Percentiles rank a stretch among this genome's conserved stretches.
Evolutionary conservation across 805 yeast species (phyloP).

Genomic region (Cyberlindnera maritima): DNA sequence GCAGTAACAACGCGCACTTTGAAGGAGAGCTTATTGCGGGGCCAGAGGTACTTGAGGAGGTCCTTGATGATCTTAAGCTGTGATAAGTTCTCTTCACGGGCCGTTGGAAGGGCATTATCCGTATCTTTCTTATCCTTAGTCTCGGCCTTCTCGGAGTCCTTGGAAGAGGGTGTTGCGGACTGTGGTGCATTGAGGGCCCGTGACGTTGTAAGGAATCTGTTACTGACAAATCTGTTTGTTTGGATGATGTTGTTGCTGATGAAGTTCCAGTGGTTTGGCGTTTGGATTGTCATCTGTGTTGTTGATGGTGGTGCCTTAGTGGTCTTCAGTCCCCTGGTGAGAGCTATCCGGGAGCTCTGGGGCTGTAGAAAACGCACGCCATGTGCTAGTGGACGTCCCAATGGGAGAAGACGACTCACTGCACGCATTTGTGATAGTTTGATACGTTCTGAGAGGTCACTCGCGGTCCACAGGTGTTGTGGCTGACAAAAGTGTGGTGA

Average conservation of each 20-base stretch:
- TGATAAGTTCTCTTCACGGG: conserved; percentile 29
- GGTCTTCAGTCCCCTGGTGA: background rate
- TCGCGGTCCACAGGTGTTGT: background rate
- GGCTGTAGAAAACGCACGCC: background rate
- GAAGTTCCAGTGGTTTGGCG: background rate
- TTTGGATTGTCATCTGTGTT: background rate
- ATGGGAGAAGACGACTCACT: background rate
- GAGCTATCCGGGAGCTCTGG: background rate
- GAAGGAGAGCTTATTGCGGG: conserved; percentile 62
- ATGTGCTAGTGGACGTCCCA: conserved; percentile 1
- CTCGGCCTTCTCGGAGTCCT: background rate
- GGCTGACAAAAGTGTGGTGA: background rate
- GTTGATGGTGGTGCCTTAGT: background rate
- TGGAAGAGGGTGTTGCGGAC: conserved; percentile 1
- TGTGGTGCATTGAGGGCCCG: background rate
- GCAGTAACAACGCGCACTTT: conserved; percentile 77
- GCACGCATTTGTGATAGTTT: background rate
- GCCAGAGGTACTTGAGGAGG: conserved; percentile 76
- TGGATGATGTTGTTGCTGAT: background rate
- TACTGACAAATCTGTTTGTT: background rate
- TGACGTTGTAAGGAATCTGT: conserved; percentile 1
- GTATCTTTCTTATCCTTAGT: background rate
- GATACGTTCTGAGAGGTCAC: background rate
- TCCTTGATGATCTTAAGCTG: conserved; percentile 56
- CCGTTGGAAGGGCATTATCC: conserved; percentile 10